Evolutionary conservation across 2,329 filamentous ascomycete genomes (phyloP).

Genomic region (Fusarium sp.): DNA sequence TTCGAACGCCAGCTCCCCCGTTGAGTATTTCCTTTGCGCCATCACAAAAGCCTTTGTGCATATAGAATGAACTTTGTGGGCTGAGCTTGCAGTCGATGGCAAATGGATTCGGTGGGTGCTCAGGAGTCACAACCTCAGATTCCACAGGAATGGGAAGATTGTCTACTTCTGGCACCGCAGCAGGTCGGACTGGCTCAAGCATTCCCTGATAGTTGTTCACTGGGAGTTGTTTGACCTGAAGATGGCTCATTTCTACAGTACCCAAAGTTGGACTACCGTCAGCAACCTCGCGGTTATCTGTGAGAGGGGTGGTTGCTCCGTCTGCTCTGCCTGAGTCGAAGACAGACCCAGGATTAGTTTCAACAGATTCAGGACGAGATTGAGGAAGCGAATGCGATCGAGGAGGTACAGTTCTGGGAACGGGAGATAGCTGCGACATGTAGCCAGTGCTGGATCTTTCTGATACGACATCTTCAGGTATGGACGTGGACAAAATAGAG

Average conservation of each 20-base stretch:
- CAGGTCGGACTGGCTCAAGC: slow-evolving; percentile 11
- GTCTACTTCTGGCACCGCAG: slow-evolving; percentile 34
- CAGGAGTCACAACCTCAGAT: slow-evolving; percentile 24
- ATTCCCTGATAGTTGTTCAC: slow-evolving; percentile 34
- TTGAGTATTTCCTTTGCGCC: slow-evolving; percentile 63
- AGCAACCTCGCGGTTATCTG: slow-evolving; percentile 37
- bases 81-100: slow-evolving; percentile 57
- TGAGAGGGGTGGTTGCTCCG: slow-evolving; percentile 36
- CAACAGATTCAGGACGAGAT: slow-evolving; percentile 45
- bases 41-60: slow-evolving; percentile 66
- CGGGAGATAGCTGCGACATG: slow-evolving; percentile 32
- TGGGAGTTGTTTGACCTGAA: slow-evolving; percentile 27
- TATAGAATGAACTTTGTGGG: slow-evolving; percentile 61
- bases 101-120: slow-evolving; percentile 36
- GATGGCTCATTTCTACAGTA: slow-evolving; percentile 37
- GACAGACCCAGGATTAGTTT: slow-evolving; percentile 43
- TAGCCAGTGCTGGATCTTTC: slow-evolving; percentile 32
- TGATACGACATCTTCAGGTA: slow-evolving; percentile 45
- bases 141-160: slow-evolving; percentile 46
- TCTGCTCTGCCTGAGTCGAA: slow-evolving; percentile 41
- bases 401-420: slow-evolving; percentile 31
- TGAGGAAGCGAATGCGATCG: slow-evolving; percentile 30
- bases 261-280: slow-evolving; percentile 44
- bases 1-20: slow-evolving; percentile 63
- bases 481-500: slow-evolving; percentile 44